Evolutionary conservation across 805 yeast genomes (phyloP), one percentile per base, ranked within the genome.

Genomic region (Ogataea allantospora): DNA sequence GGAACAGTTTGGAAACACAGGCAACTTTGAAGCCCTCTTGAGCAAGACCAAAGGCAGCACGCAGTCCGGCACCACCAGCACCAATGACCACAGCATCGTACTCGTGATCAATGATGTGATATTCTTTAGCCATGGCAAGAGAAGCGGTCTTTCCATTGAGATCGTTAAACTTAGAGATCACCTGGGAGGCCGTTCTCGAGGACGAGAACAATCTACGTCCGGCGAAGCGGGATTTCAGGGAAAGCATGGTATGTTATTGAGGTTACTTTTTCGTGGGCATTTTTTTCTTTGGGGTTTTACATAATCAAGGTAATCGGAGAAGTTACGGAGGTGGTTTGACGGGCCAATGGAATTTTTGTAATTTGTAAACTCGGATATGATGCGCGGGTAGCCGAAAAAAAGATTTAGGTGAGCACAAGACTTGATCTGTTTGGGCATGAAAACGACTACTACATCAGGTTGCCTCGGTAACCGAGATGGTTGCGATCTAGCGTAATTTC

Each of bases 41-140:
- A 42, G 97, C 96, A 42, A 91, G 75, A 49, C 99, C 99, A 55
- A 91, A 93, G 25, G 99, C 98, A 27, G 99, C 99, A 70, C 99
- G 82, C 45, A 91, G 73, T 62, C 99, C 99, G 33, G 99, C 99
- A 65, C 99, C 99, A 59, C 99, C 99, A 41, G 99, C 99, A 59
- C 99, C 99, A 38, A 91, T 88, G 43, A 91, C 98, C 33, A 91
- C 80, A 74, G 96, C 88, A 71, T 91, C 99, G 68, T 93, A 91
- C 66, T 93, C 98, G 66, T 91, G 99, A 68, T 91, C 98, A 51
- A 91, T 82, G 48, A 91, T 82, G 59, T 88, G 93, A 67, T 93
- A 91, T 59, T 88, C 86, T 50, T 78, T 71, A 35, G 75, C 69
- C 54, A 77, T 69, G 43, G 74, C 70, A 33, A 66, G 61, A 15